phyloP scores from a whole-genome alignment of 108 stramenopile genomes.

The Nitzschia palea region DNA sequence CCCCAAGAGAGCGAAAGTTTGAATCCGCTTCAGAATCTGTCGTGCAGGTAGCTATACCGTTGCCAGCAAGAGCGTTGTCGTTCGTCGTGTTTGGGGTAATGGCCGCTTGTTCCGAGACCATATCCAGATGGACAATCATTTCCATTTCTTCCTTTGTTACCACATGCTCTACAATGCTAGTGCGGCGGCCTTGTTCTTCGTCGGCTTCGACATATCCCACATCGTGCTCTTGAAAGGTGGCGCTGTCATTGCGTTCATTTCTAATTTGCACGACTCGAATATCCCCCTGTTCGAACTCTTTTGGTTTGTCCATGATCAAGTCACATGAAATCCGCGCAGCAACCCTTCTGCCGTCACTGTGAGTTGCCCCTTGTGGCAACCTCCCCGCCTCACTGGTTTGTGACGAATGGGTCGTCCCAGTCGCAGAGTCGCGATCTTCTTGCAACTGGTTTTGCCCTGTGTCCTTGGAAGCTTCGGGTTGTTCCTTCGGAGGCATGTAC shows the following conservation, averaged over 20 bases:
- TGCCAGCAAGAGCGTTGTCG: not conserved
- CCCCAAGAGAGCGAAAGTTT: constrained; percentile 14
- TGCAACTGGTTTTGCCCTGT: constrained; percentile 1
- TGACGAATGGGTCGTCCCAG: too few relatives aligned
- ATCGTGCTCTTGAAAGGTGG: constrained; percentile 1
- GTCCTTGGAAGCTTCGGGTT: constrained; percentile 3
- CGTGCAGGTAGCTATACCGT: not conserved
- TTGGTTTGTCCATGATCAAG: not conserved
- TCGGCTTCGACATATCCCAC: constrained; percentile 21
- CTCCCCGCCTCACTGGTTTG: too few relatives aligned
- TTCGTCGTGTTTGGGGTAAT: not conserved
- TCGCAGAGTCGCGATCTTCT: not conserved
- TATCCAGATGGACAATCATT: constrained; percentile 6
- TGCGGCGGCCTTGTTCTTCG: not conserved
- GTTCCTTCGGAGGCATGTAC: constrained; percentile 19
- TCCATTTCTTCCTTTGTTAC: constrained; percentile 24
- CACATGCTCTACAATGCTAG: constrained; percentile 5
- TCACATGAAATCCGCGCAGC: not conserved
- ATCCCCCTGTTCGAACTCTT: not conserved
- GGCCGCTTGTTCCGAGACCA: not conserved
- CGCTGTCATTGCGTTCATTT: not conserved
- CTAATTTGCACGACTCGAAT: not conserved
- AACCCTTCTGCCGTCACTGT: not conserved
- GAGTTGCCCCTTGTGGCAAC: not conserved
- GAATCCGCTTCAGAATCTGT: not conserved